A percentile compares a stretch with the other conserved stretches of the same genome.
Evolutionary conservation across 2,329 filamentous ascomycete species (phyloP).

Genomic region (Xylariaceae sp.): DNA sequence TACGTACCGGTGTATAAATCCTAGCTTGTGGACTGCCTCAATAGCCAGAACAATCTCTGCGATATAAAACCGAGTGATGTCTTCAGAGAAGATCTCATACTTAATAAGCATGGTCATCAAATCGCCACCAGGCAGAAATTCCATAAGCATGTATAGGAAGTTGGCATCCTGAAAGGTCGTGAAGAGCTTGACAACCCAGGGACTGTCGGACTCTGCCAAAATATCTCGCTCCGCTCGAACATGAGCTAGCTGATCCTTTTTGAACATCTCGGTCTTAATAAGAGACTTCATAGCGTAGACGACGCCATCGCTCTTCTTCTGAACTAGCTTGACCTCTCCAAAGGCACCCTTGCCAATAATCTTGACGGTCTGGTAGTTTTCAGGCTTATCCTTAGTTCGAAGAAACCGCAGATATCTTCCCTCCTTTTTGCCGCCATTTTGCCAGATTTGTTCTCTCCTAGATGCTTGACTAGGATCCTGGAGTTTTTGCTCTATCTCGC

Average conservation of each 20-base stretch:
- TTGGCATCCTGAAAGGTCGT: slow-evolving; percentile 97
- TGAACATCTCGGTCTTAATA: slow-evolving; percentile 99
- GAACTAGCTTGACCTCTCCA: slow-evolving; percentile 96
- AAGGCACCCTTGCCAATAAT: slow-evolving; percentile 99
- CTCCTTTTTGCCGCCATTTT: slow-evolving; percentile 84
- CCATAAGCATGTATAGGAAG: slow-evolving; percentile 99
- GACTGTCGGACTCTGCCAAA: slow-evolving; percentile 97
- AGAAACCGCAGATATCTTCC: slow-evolving; percentile 93
- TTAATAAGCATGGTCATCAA: slow-evolving; percentile 99
- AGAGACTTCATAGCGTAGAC: slow-evolving; percentile 98
- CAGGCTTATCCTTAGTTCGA: slow-evolving; percentile 87
- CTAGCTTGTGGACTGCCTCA: slow-evolving; percentile 95
- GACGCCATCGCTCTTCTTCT: slow-evolving; percentile 94
- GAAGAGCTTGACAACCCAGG: slow-evolving; percentile 98
- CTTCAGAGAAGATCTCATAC: slow-evolving; percentile 99
- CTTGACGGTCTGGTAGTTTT: slow-evolving; percentile 96
- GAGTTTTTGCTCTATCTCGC: slow-evolving; percentile 87
- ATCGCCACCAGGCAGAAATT: slow-evolving; percentile 97
- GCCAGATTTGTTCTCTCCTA: slow-evolving; percentile 83
- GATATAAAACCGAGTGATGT: slow-evolving; percentile 99
- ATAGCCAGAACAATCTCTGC: slow-evolving; percentile 98
- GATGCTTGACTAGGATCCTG: slow-evolving; percentile 75
- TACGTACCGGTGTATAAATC: slow-evolving; percentile 94
- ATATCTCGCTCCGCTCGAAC: slow-evolving; percentile 98
- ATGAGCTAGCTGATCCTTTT: slow-evolving; percentile 97